Evolutionary conservation across 1,139 yeast genomes (phyloP).

Genomic region (Pichia sp.): DNA sequence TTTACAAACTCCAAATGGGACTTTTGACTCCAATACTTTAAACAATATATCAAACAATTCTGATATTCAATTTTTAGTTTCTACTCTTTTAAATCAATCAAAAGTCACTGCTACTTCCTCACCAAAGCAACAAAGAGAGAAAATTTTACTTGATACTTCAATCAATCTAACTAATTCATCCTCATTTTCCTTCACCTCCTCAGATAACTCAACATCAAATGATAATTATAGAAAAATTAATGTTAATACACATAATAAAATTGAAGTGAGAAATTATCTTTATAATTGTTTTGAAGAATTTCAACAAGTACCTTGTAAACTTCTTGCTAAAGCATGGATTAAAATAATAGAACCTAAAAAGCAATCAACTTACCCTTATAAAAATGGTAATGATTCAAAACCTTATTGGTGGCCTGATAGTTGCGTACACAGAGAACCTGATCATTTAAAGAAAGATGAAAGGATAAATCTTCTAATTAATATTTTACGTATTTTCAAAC

Average conservation of each 20-base stretch:
- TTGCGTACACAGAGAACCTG: conserved; percentile 65
- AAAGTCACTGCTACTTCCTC: conserved; percentile 6
- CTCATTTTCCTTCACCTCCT: conserved; percentile 1
- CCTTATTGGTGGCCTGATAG: conserved; percentile 69
- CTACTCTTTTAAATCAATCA: conserved; percentile 7
- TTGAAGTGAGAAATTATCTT: conserved; percentile 23
- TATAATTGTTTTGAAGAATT: conserved; percentile 29
- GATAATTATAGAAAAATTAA: conserved; percentile 8
- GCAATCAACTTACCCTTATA: conserved; percentile 60
- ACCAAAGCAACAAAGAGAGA: background rate
- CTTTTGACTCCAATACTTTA: conserved; percentile 5
- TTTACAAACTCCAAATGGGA: conserved; percentile 7
- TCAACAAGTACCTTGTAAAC: conserved; percentile 54
- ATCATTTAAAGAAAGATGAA: conserved; percentile 55
- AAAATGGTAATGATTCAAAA: conserved; percentile 37
- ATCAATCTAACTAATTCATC: background rate
- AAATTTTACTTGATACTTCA: background rate
- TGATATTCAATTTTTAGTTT: conserved; percentile 8
- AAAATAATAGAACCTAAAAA: conserved; percentile 58
- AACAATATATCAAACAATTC: conserved; percentile 5
- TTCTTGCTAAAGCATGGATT: conserved; percentile 63
- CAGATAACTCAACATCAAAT: background rate
- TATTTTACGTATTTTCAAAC: conserved; percentile 27
- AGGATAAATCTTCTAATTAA: conserved; percentile 43
- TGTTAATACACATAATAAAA: conserved; percentile 19